phyloP scores from a whole-genome alignment of 305 asterid genomes.

The Solanum hybrid region DNA sequence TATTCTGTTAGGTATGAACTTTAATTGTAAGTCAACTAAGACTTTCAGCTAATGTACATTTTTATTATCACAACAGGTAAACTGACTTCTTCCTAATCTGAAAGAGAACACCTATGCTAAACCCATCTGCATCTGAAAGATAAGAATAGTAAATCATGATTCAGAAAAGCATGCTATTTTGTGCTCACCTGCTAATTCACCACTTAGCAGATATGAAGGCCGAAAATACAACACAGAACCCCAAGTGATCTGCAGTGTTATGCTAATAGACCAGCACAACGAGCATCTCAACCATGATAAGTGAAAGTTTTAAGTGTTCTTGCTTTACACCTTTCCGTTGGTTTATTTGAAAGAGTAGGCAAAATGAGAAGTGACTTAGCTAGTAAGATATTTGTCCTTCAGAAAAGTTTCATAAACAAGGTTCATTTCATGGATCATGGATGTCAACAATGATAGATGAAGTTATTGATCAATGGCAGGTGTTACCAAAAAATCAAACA shows the following conservation, averaged over 20 bases:
- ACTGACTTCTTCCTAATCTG: background rate
- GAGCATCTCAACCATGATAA: background rate
- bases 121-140: background rate
- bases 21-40: background rate
- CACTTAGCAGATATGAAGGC: background rate
- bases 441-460: background rate
- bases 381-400: background rate
- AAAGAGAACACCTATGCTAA: background rate
- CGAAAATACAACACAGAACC: background rate
- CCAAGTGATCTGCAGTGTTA: background rate
- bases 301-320: background rate
- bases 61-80: background rate
- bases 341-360: background rate
- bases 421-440: background rate
- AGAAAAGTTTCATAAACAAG: background rate
- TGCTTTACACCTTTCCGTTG: background rate
- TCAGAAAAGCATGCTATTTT: background rate
- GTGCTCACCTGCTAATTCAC: background rate
- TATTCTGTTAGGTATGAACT: background rate
- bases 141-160: background rate
- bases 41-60: background rate
- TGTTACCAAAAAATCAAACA: background rate
- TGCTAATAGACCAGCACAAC: background rate
- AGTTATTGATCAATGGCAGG: background rate
- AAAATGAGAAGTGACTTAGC: background rate